phyloP scores from a whole-genome alignment of 306 rosid species.

The Cicer arietinum region DNA sequence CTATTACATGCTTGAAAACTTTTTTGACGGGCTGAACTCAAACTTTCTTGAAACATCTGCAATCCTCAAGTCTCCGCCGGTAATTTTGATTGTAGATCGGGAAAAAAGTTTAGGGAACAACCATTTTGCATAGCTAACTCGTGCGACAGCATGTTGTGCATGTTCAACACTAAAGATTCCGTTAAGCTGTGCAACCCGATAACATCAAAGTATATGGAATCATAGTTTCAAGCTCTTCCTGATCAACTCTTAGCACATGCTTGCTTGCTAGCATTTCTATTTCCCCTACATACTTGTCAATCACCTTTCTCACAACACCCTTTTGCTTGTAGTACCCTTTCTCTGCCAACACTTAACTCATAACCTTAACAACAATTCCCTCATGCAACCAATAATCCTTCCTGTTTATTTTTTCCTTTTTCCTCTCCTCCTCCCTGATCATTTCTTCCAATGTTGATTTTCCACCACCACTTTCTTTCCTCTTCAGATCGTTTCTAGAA shows the following conservation, averaged over 20 bases:
- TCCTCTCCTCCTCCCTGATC: conserved; percentile 85
- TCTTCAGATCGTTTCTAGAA: conserved; percentile 42
- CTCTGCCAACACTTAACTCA: conserved; percentile 84
- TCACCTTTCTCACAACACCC: conserved; percentile 75
- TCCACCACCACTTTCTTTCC: conserved; percentile 50
- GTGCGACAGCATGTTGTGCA: no score
- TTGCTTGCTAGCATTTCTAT: conserved; percentile 79
- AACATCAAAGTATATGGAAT: conserved; percentile 19
- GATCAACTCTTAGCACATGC: conserved; percentile 88
- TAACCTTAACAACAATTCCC: conserved; percentile 77
- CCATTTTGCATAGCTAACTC: no score
- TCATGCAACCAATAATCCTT: conserved; percentile 82
- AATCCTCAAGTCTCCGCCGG: no score
- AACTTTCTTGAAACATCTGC: no score
- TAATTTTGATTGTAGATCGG: no score
- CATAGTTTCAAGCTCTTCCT: conserved; percentile 82
- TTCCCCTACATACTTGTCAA: conserved; percentile 84
- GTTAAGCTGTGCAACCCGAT: no score
- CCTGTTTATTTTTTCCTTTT: conserved; percentile 78
- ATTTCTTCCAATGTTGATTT: conserved; percentile 66
- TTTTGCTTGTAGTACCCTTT: conserved; percentile 88
- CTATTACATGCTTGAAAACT: no score
- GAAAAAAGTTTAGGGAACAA: no score
- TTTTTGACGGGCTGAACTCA: no score
- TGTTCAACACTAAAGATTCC: no score